These are phyloP conservation scores for Scedosporium minutisporum DNA, from an alignment of 2,329 filamentous ascomycete species.

Conservation along the genomic window DNA sequence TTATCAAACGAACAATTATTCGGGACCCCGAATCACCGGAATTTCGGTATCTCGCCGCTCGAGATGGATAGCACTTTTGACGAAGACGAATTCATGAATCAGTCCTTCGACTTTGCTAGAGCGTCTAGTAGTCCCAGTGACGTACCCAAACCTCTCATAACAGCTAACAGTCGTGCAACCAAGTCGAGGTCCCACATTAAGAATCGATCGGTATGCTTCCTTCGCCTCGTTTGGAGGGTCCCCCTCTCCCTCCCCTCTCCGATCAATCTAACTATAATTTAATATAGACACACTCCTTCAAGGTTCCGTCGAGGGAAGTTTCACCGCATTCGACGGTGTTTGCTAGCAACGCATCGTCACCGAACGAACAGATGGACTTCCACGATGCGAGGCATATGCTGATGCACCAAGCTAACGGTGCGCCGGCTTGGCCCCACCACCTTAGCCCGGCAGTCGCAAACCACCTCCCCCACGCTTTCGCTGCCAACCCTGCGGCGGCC, in stretches of 20 bases:
- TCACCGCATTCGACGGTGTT: constrained; percentile 45
- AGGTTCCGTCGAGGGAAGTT: constrained; percentile 42
- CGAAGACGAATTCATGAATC: constrained; percentile 35
- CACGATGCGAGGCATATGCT: neutral
- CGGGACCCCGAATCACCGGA: neutral
- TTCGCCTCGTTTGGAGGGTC: neutral
- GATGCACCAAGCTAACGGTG: neutral
- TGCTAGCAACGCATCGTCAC: constrained; percentile 43
- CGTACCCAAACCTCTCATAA: constrained; percentile 24
- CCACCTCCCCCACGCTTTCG: neutral
- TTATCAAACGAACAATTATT: neutral
- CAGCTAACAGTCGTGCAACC: constrained; percentile 14
- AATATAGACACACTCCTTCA: constrained; percentile 31
- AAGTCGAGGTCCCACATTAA: constrained; percentile 25
- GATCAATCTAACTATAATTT: constrained; percentile 1
- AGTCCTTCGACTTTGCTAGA: constrained; percentile 48
- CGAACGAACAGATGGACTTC: constrained; percentile 17
- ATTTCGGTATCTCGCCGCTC: neutral
- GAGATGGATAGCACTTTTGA: constrained; percentile 8
- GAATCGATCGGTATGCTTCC: constrained; percentile 29
- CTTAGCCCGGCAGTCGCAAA: neutral
- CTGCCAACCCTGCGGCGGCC: neutral
- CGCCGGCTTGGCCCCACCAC: neutral
- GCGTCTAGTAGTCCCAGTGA: constrained; percentile 46
- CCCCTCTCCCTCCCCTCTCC: constrained; percentile 7